These are phyloP conservation scores for Protostelium mycophagum DNA, from an alignment of 78 protist genomes.

Conservation along the genomic window DNA sequence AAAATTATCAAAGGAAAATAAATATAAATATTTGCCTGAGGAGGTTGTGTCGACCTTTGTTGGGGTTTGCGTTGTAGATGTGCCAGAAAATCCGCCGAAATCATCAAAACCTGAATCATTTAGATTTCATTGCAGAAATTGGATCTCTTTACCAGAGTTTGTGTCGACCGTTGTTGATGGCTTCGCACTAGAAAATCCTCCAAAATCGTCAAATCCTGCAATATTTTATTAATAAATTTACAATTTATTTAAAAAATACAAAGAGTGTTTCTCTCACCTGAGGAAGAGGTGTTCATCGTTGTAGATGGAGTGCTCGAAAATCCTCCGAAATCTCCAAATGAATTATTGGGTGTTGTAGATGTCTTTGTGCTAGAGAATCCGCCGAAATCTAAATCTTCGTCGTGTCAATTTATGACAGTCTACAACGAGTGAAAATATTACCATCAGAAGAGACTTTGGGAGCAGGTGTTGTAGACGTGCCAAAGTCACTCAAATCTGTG, in stretches of 20 bases:
- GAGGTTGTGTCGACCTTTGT: too few species aligned
- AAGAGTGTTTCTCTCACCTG: not conserved
- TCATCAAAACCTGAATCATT: too few species aligned
- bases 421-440: not conserved
- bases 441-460: not conserved
- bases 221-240: too few species aligned
- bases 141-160: too few species aligned
- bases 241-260: too few species aligned
- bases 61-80: not conserved
- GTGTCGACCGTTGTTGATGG: not conserved
- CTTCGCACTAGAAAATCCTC: not conserved
- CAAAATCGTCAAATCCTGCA: not conserved
- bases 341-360: not conserved
- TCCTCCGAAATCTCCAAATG: not conserved
- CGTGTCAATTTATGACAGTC: not conserved
- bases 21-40: too few species aligned
- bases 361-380: not conserved
- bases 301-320: not conserved
- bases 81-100: not conserved
- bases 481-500: too few species aligned
- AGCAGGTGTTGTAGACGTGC: not conserved
- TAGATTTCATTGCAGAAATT: too few species aligned
- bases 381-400: not conserved
- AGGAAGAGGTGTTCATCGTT: not conserved
- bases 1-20: too few species aligned